phyloP scores from a whole-genome alignment of 2,329 filamentous ascomycete genomes.

The Neospermospora avenae region DNA sequence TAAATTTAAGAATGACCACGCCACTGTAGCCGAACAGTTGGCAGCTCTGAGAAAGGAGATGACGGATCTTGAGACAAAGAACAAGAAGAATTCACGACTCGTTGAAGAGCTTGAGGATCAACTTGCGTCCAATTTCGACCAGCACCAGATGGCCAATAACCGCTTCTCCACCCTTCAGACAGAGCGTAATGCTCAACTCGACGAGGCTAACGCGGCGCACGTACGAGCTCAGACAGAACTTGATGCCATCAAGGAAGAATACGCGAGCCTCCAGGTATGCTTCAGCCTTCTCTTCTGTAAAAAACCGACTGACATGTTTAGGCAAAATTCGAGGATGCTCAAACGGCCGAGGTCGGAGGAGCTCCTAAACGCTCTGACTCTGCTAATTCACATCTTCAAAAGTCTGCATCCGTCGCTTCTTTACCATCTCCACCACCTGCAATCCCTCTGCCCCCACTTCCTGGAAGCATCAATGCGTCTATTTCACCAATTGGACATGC shows the following conservation, averaged over 20 bases:
- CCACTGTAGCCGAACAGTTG: conserved; percentile 53
- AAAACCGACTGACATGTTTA: conserved; percentile 34
- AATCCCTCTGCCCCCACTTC: conserved; percentile 91
- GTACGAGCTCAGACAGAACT: conserved; percentile 64
- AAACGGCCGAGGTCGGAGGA: conserved; percentile 36
- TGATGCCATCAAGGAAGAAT: conserved; percentile 64
- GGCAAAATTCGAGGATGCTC: conserved; percentile 59
- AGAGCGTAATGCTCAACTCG: conserved; percentile 70
- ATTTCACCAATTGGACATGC: conserved; percentile 43
- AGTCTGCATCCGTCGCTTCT: conserved; percentile 77
- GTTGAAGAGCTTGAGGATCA: conserved; percentile 97
- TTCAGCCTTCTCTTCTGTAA: neutral
- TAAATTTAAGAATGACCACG: conserved; percentile 42
- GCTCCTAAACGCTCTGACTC: conserved; percentile 55
- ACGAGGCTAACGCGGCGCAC: conserved; percentile 70
- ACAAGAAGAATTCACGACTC: conserved; percentile 86
- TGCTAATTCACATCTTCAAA: conserved; percentile 53
- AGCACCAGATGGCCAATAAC: conserved; percentile 81
- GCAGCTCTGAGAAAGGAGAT: conserved; percentile 64
- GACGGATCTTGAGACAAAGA: conserved; percentile 59
- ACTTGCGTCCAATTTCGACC: conserved; percentile 90
- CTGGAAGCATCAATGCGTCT: conserved; percentile 51
- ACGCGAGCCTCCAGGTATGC: conserved; percentile 64
- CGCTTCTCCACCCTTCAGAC: conserved; percentile 78
- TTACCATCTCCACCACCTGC: conserved; percentile 91